Evolutionary conservation across 169 alveolate genomes (phyloP), one percentile per base, ranked within the genome.

Genomic region (Plasmodium inui): DNA sequence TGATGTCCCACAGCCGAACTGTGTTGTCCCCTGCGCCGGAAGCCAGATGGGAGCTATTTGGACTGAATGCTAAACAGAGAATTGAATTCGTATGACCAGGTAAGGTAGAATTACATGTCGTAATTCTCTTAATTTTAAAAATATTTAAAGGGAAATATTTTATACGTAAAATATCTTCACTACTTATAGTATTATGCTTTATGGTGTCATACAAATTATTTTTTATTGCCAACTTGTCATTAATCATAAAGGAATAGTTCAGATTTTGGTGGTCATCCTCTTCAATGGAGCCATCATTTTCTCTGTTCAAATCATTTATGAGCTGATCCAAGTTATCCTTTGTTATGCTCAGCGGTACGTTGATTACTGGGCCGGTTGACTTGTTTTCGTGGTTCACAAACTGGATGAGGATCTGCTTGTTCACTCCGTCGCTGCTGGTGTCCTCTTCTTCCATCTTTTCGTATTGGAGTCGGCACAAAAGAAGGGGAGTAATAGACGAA

Each of bases 21-120:
- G 99, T 97, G 14, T 98, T 96, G 93, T 98, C 99, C 44, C 99
- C 99, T 28, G 99, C 98, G 2, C 99, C 99, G 0, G 99, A 96
- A 12, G 99, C 99, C 34, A 98, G 90, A 26, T 96, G 91, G 53
- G 96, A 95, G 34, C 99, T 98, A 84, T 98, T 98, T 9, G 99
- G 99, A 67, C 99, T 98, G 93, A 98, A 98, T 30, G 98, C 97
- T 70, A 97, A 93, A 83, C 98, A 96, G 14, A 98, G 95, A 14
- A 98, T 96, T 6, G 99, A 97, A 57, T 96, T 99, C 30, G 97
- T 97, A 93, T 98, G 99, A 4, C 99, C 99, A 83, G 97, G 97
- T 79, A 98, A 95, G 5, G 99, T 97, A 6, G 98, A 92, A 4
- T 98, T 95, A 92, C 99, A 98, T n/a, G 99, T 96, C 1, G 98